phyloP scores from a whole-genome alignment of 768 basidiomycete species.

The Serendipita sp. region DNA sequence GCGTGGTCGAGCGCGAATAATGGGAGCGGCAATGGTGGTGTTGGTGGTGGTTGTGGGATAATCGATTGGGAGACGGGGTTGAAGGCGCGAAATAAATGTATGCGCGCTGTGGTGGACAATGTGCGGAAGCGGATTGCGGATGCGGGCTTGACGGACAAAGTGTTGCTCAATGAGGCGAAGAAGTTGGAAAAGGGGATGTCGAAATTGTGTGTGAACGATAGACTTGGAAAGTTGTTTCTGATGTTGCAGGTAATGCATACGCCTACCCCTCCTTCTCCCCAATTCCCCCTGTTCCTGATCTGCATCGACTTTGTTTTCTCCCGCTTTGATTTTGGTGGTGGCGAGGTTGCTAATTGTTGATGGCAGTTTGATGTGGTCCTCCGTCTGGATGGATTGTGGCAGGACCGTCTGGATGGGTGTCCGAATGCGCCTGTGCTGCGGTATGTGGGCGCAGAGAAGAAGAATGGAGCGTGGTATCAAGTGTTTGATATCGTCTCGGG shows the following conservation, averaged over 20 bases:
- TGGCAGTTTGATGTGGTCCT: constrained; percentile 35
- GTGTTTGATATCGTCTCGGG: constrained; percentile 31
- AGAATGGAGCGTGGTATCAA: constrained; percentile 18
- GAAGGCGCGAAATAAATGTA: constrained; percentile 21
- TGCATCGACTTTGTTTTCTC: too few species aligned
- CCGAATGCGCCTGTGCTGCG: constrained; percentile 33
- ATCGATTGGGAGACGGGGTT: not conserved
- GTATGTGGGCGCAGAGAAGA: constrained; percentile 18
- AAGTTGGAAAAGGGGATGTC: constrained; percentile 27
- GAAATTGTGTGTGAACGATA: constrained; percentile 29
- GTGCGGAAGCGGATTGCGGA: constrained; percentile 20
- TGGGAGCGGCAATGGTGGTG: constrained; percentile 15
- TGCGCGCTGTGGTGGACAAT: constrained; percentile 23
- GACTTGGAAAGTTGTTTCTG: constrained; percentile 35
- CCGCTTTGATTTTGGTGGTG: too few species aligned
- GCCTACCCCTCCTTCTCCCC: not conserved
- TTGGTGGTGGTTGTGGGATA: constrained; percentile 13
- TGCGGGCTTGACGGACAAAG: constrained; percentile 12
- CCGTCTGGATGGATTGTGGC: constrained; percentile 32
- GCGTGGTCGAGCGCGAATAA: constrained; percentile 17
- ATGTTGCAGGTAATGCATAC: constrained; percentile 31
- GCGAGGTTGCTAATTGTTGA: too few species aligned
- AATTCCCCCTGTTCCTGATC: constrained; percentile 3
- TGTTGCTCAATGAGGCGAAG: constrained; percentile 32
- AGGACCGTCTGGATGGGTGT: constrained; percentile 33